A percentile compares a stretch with the other conserved stretches of the same genome.
Conservation (phyloP, 805 yeast species). For the Cyberlindnera petersonii region DNA sequence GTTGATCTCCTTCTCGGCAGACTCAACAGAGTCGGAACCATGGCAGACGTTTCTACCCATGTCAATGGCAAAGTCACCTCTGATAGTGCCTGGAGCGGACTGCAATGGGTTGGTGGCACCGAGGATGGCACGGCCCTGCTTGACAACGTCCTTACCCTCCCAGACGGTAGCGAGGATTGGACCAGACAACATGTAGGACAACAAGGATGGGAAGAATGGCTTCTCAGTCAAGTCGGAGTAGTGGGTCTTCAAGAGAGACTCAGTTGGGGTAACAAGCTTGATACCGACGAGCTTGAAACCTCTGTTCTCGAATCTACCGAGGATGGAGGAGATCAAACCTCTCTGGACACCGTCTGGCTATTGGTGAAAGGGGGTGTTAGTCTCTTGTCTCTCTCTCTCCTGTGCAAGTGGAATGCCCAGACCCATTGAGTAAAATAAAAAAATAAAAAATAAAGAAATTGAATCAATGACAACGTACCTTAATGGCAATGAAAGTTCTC, state of each 20-base stretch:
- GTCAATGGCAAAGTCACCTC: constrained; percentile 98
- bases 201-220: constrained; percentile 97
- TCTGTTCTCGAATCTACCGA: constrained; percentile 92
- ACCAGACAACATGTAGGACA: constrained; percentile 96
- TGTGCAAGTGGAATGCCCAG: no score
- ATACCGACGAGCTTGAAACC: constrained; percentile 97
- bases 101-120: constrained; percentile 99
- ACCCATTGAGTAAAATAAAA: no score
- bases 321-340: constrained; percentile 86
- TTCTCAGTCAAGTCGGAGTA: constrained; percentile 92
- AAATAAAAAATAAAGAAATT: no score
- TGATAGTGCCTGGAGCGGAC: constrained; percentile 99
- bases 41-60: constrained; percentile 99
- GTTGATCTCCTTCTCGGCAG: constrained; percentile 91
- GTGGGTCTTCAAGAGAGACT: constrained; percentile 84
- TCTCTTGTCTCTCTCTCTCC: no score
- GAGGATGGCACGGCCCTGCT: constrained; percentile 94
- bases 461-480: constrained; percentile 27
- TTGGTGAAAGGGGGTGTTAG: constrained; percentile 3
- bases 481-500: constrained; percentile 89
- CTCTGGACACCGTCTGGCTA: constrained; percentile 99
- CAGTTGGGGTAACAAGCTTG: constrained; percentile 86
- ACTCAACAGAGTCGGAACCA: constrained; percentile 99
- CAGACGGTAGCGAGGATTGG: constrained; percentile 99
- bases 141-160: constrained; percentile 99